These are phyloP conservation scores for Tolypocladium album DNA, from an alignment of 2,329 filamentous ascomycete species.

Conservation along the genomic window DNA sequence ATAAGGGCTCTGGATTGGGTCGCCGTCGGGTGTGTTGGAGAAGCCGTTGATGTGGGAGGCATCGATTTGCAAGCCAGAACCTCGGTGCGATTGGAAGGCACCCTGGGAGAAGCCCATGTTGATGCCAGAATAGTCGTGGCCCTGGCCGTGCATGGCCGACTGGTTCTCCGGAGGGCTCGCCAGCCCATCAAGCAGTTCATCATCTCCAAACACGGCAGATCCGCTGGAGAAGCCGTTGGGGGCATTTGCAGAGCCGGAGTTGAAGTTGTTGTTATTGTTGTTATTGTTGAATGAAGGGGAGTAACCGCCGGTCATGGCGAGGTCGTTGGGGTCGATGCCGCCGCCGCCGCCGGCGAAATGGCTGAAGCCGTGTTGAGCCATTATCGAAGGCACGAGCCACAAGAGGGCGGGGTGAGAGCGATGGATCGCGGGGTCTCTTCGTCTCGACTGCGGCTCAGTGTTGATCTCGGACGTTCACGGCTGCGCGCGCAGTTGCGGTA, in stretches of 20 bases:
- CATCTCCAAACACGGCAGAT: conserved; percentile 72
- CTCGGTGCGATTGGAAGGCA: conserved; percentile 45
- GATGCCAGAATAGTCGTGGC: conserved; percentile 46
- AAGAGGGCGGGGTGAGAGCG: neutral
- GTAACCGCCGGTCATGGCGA: conserved; percentile 57
- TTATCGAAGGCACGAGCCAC: conserved; percentile 17
- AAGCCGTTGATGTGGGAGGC: conserved; percentile 66
- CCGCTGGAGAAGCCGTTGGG: conserved; percentile 66
- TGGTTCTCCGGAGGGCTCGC: conserved; percentile 43
- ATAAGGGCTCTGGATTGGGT: conserved; percentile 86
- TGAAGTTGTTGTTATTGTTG: conserved; percentile 34
- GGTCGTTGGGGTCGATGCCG: conserved; percentile 74
- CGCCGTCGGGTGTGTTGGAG: conserved; percentile 84
- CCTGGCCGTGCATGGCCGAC: conserved; percentile 38
- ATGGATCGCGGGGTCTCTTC: neutral
- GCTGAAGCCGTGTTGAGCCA: conserved; percentile 47
- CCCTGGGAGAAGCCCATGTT: conserved; percentile 47
- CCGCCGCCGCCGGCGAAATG: conserved; percentile 45
- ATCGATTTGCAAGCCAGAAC: conserved; percentile 48
- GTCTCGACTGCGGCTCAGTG: neutral
- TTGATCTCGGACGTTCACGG: neutral
- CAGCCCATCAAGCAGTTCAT: conserved; percentile 74
- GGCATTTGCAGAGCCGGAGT: conserved; percentile 46
- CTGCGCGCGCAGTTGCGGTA: neutral
- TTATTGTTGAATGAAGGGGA: conserved; percentile 44